A percentile compares a stretch with the other conserved stretches of the same genome.
Conservation (phyloP, 148 eudicot species). For the Rhododendron williamsianum region DNA sequence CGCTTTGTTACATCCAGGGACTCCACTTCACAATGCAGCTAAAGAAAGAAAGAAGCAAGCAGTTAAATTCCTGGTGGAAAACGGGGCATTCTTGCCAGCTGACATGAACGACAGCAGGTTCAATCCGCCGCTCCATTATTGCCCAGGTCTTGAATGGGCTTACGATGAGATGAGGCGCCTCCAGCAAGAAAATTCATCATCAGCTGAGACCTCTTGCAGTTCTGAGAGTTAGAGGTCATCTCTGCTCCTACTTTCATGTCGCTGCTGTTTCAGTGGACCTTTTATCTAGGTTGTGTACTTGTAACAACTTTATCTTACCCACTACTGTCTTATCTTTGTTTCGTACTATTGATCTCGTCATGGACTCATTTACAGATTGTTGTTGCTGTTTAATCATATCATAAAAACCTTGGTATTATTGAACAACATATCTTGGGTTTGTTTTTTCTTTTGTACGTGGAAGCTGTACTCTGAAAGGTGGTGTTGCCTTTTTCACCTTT, state of each 20-base stretch:
- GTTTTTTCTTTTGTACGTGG: neutral
- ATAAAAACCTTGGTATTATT: neutral
- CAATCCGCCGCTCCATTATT: slow-evolving; percentile 94
- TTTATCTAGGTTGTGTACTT: neutral
- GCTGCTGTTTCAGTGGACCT: neutral
- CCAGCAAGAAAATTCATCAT: slow-evolving; percentile 44
- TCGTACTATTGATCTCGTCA: neutral
- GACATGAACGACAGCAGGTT: slow-evolving; percentile 80
- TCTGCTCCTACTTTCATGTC: neutral
- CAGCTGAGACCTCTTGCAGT: slow-evolving; percentile 54
- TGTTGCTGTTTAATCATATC: neutral
- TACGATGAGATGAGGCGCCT: slow-evolving; percentile 83
- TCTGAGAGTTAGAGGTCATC: slow-evolving; percentile 46
- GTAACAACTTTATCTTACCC: neutral
- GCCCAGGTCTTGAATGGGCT: slow-evolving; percentile 98
- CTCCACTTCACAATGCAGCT: slow-evolving; percentile 95
- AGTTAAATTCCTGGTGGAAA: slow-evolving; percentile 71
- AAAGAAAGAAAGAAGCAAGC: slow-evolving; percentile 83
- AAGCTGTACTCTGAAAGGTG: neutral
- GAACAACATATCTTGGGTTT: neutral
- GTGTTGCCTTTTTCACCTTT: neutral
- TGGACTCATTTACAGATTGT: neutral
- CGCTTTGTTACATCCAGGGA: slow-evolving; percentile 50
- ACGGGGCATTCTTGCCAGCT: slow-evolving; percentile 92
- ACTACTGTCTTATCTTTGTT: neutral